Evolutionary conservation across 2,329 filamentous ascomycete genomes (phyloP).

Genomic region (Talaromyces sp.): DNA sequence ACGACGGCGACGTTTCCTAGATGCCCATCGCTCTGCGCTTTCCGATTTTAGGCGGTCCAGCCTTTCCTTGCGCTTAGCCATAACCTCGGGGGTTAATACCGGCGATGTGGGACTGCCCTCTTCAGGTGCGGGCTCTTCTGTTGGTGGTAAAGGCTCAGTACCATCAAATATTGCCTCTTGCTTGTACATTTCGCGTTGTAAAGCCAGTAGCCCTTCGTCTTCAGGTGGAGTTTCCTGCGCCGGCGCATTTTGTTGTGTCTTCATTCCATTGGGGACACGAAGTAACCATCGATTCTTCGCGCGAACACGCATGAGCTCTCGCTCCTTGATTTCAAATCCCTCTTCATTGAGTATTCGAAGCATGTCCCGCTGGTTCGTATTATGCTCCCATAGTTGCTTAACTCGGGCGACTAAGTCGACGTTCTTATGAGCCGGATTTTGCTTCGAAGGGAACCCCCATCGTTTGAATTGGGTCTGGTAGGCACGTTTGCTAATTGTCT

Average conservation of each 20-base stretch:
- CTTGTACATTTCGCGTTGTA: slow-evolving; percentile 45
- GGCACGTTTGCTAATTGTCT: slow-evolving; percentile 63
- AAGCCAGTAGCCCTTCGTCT: slow-evolving; percentile 41
- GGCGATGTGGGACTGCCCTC: slow-evolving; percentile 26
- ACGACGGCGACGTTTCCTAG: slow-evolving; percentile 68
- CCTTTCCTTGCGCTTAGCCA: slow-evolving; percentile 58
- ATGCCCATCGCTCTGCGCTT: slow-evolving; percentile 63
- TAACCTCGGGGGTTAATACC: slow-evolving; percentile 50
- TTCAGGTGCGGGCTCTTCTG: slow-evolving; percentile 19
- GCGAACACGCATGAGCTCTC: slow-evolving; percentile 71
- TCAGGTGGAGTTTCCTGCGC: slow-evolving; percentile 30
- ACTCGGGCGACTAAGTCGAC: slow-evolving; percentile 67
- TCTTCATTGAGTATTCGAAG: slow-evolving; percentile 69
- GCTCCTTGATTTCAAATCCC: slow-evolving; percentile 71
- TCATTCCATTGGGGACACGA: slow-evolving; percentile 63
- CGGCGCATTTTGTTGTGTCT: slow-evolving; percentile 40
- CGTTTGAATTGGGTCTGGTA: slow-evolving; percentile 75
- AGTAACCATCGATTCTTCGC: slow-evolving; percentile 70
- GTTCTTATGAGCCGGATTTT: slow-evolving; percentile 72
- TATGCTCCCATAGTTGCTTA: slow-evolving; percentile 76
- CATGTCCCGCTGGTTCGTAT: slow-evolving; percentile 74
- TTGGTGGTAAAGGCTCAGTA: slow-evolving; percentile 27
- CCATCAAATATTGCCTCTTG: slow-evolving; percentile 32
- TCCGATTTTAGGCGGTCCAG: slow-evolving; percentile 59
- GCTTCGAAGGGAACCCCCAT: slow-evolving; percentile 78